A percentile compares a stretch with the other conserved stretches of the same genome.
These are phyloP conservation scores for Teratosphaeria gauchensis DNA, from an alignment of 2,329 filamentous ascomycete genomes.

Conservation along the genomic window DNA sequence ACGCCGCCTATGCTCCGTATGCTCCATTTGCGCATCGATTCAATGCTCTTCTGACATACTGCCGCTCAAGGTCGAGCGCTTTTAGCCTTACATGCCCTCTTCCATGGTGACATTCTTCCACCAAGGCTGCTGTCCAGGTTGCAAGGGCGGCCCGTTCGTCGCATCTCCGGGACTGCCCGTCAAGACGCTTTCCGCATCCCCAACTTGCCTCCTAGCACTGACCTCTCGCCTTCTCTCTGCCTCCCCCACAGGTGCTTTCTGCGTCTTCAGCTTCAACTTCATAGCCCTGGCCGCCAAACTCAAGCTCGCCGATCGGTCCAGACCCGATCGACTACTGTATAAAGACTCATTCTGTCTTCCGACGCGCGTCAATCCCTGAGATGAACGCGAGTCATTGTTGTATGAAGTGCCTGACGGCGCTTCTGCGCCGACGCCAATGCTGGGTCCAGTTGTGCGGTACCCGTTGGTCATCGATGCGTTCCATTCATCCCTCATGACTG, in stretches of 20 bases:
- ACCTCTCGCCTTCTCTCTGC: conserved; percentile 46
- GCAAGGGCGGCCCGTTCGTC: conserved; percentile 3
- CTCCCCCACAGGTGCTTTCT: conserved; percentile 35
- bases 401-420: not conserved
- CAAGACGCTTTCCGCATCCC: conserved; percentile 68
- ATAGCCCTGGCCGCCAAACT: conserved; percentile 41
- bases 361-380: conserved; percentile 42
- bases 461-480: conserved; percentile 25
- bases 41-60: not conserved
- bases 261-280: conserved; percentile 52
- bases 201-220: conserved; percentile 80
- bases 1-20: not conserved
- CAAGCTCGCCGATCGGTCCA: conserved; percentile 39
- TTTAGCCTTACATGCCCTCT: conserved; percentile 30
- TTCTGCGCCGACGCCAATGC: conserved; percentile 2
- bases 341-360: conserved; percentile 17
- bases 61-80: not conserved
- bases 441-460: conserved; percentile 4
- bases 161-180: not conserved
- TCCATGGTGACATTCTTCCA: conserved; percentile 43
- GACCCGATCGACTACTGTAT: not conserved
- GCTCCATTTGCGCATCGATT: not conserved
- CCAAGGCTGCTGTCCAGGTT: conserved; percentile 24
- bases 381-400: conserved; percentile 27
- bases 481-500: conserved; percentile 72